Base-by-base conservation (phyloP, 2,329 filamentous ascomycete genomes). In the Trichophaea hybrida region DNA sequence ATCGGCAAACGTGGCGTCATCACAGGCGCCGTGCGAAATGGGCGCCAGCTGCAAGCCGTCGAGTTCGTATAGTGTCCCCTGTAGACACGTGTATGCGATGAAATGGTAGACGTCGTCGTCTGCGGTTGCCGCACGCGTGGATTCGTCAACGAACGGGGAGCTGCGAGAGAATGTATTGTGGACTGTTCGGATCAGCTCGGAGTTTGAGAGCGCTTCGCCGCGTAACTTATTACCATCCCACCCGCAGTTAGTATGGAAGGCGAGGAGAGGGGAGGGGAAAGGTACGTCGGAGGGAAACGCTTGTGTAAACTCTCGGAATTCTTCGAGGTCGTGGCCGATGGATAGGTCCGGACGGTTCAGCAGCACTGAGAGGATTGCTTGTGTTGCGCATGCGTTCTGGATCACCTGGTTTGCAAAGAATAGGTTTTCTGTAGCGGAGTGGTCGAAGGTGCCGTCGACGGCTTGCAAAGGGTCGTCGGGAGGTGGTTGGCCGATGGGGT, bases 331-430 rank as follows among this genome's bases (percentile, higher is more conserved):
- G 2, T 76, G 71, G 57, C 90, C 90, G 64, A 95, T 82, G 37
- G 89, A 79, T 54, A 95, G 78, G 48, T 79, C 75, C 44, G 72
- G 67, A 72, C 94, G 86, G 75, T 98, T 98, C 66, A 98, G 77
- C 35, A 97, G 79, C 58, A 97, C 87, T 57, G 86, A 93, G 44
- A 98, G 80, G 51, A 98, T 81, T 2, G 93, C 93, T 73, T 98
- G 93, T 13, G 93, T 98, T 49, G 90, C 93, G 74, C 93, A 98
- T 6, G 93, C 93, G 73, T 98, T 98, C 74, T 97, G 91, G 71
- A 98, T 98, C 3, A 91, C 97, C 75, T 98, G 93, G 34, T 85
- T 83, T 3, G 93, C 93, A 74, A 98, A 98, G 78, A 95, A 98
- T 68, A 95, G 78, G 63, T 80, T 78, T 64, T 88, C 83, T 15